Conservation (phyloP, 805 yeast genomes). For the Lipomyces starkeyi region DNA sequence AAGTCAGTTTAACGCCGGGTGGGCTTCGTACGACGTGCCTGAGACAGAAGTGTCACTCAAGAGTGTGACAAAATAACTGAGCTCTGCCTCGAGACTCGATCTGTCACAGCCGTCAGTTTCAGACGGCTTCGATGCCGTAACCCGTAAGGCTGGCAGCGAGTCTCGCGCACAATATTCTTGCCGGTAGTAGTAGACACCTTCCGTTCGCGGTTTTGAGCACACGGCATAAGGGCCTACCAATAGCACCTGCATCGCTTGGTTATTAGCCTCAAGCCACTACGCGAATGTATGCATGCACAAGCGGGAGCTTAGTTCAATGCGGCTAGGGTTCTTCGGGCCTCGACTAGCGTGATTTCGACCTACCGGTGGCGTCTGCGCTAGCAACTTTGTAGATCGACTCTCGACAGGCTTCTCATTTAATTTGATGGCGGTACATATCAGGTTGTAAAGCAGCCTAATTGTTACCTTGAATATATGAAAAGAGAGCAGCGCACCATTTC, state of each 20-base stretch:
- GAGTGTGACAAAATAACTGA: neutral
- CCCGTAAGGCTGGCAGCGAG: no score
- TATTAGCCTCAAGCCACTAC: neutral
- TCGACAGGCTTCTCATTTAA: neutral
- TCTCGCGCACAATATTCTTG: no score
- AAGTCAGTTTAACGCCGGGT: neutral
- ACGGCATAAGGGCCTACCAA: neutral
- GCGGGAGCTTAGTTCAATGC: neutral
- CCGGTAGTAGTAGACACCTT: neutral
- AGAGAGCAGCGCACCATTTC: no score
- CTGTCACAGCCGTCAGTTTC: neutral
- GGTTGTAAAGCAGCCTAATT: no score
- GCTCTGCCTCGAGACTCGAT: neutral
- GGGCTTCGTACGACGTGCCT: neutral
- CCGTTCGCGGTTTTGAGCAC: neutral
- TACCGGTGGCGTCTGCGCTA: no score
- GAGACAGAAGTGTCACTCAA: neutral
- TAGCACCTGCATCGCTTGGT: neutral
- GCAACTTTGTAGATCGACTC: neutral
- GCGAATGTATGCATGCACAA: neutral
- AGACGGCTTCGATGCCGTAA: no score
- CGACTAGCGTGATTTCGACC: no score
- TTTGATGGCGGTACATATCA: neutral
- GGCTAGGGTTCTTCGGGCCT: neutral
- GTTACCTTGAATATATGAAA: no score